Evolutionary conservation across 192 early-diverging fungal species (phyloP), one percentile per base, ranked within the genome.

Genomic region (Coemansia sp.): DNA sequence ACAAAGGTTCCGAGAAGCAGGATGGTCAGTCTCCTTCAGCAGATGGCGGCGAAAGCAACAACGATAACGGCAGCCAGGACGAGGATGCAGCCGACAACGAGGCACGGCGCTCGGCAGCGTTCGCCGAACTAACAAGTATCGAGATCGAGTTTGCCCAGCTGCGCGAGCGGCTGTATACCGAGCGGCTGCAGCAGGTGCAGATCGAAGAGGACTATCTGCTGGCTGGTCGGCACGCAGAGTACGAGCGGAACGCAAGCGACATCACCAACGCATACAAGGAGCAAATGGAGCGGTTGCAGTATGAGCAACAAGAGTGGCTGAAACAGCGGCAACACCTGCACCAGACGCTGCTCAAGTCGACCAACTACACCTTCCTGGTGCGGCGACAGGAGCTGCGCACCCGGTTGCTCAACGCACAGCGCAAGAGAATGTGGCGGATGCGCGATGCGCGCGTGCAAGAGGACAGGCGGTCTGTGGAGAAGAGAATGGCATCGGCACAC

Each of bases 81-180:
- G 70, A 72, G 29, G 69, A 71, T 41, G 56, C 40, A 14, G 40
- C 38, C 11, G 64, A 54, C n/a, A 65, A 67, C 64, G 79, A 81
- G 63, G 60, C 74, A 20, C 73, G 74, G 63, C 70, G 79, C 19
- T 59, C 74, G 0, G 70, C 59, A 35, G 79, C 79, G 17, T 46
- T 81, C 35, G 35, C 56, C 11, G 79, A 82, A 50, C 71, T 82
- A 52, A 74, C 74, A 19, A 49, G 65, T 45, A 81, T 81, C 41
- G 79, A 81, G 65, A 70, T 81, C 22, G 79, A 70, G 67, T 81
- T 81, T 81, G 79, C 79, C 50, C 71, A 70, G 64, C 67, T 81
- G 55, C 79, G 79, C 59, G 79, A 81, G 62, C 69, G 79, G 17
- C 68, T 80, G 10, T 80, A 80, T 32, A 56, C 53, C 40, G 77